phyloP scores from a whole-genome alignment of 768 basidiomycete species.

The Kwoniella bestiolae region DNA sequence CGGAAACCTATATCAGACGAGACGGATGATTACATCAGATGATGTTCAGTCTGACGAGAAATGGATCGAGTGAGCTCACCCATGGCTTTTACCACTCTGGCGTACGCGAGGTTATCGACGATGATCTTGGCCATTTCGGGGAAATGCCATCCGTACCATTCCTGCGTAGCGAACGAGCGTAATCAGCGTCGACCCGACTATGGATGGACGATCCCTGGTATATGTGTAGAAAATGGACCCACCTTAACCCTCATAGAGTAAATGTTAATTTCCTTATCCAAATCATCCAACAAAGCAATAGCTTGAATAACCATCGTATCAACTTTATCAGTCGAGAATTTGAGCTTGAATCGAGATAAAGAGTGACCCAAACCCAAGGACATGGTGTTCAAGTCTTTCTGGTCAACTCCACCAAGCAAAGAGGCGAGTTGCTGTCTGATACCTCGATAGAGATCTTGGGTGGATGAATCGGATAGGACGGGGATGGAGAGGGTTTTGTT shows the following conservation, averaged over 20 bases:
- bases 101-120: conserved; percentile 94
- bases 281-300: conserved; percentile 93
- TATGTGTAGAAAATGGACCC: conserved; percentile 29
- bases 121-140: conserved; percentile 99
- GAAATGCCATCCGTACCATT: conserved; percentile 99
- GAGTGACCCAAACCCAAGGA: conserved; percentile 96
- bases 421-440: conserved; percentile 86
- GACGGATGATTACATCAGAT: no score
- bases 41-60: no score
- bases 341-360: conserved; percentile 95
- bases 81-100: conserved; percentile 89
- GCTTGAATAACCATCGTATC: conserved; percentile 99
- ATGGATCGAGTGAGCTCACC: conserved; percentile 61
- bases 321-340: conserved; percentile 99
- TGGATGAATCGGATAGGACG: conserved; percentile 67
- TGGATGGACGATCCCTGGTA: not conserved
- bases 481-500: conserved; percentile 92
- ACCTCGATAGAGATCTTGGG: conserved; percentile 87
- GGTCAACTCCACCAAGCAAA: conserved; percentile 73
- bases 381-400: conserved; percentile 88
- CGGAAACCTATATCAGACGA: conserved; percentile 89
- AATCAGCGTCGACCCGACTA: no score
- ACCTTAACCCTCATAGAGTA: conserved; percentile 99
- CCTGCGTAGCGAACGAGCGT: conserved; percentile 64
- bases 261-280: conserved; percentile 99